Evolutionary conservation across 495 filamentous ascomycete species (phyloP).

Genomic region (Aspergillus hancockii): DNA sequence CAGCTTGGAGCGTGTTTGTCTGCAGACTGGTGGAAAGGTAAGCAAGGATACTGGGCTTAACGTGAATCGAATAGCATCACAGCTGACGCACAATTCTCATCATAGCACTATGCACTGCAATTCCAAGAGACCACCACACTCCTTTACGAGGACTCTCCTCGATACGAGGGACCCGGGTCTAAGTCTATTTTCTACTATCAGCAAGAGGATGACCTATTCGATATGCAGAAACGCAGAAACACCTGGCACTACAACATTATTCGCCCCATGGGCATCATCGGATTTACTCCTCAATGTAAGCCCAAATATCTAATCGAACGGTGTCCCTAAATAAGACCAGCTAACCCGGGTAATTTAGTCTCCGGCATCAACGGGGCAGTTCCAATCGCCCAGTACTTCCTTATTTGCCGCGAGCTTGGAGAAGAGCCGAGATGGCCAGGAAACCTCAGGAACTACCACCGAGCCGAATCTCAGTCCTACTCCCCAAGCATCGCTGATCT

Average conservation of each 20-base stretch:
- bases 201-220: conserved; percentile 13
- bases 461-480: conserved; percentile 8
- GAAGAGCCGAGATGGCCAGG: background rate
- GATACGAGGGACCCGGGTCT: conserved; percentile 4
- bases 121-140: background rate
- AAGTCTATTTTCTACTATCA: conserved; percentile 12
- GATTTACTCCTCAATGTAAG: conserved; percentile 11
- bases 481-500: conserved; percentile 16
- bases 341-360: background rate
- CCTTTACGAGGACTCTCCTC: conserved; percentile 1
- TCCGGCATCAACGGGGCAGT: conserved; percentile 20
- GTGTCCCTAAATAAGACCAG: background rate
- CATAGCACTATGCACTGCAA: conserved; percentile 14
- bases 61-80: background rate
- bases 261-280: conserved; percentile 20
- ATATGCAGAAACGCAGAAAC: conserved; percentile 7
- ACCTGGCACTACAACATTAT: conserved; percentile 26
- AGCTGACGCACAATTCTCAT: no score
- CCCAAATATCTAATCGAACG: no score
- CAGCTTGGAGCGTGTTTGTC: conserved; percentile 5
- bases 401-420: conserved; percentile 22
- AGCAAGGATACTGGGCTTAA: background rate
- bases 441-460: conserved; percentile 4
- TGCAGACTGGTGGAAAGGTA: conserved; percentile 19
- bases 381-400: conserved; percentile 18